phyloP scores from a whole-genome alignment of 2,329 filamentous ascomycete species.

The Sclerotinia minor region DNA sequence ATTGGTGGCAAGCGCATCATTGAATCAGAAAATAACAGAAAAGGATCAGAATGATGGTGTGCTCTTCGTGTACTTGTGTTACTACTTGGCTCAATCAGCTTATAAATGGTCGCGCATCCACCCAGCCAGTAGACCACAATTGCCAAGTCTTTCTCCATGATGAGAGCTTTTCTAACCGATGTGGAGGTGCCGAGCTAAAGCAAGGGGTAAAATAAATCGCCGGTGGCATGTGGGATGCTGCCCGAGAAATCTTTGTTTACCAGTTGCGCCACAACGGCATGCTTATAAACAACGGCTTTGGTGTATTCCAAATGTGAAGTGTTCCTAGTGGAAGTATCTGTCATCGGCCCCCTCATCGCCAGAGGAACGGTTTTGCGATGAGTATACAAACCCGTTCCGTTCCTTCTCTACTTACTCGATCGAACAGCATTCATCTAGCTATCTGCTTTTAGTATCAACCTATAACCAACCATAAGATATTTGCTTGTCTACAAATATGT shows the following conservation, averaged over 20 bases:
- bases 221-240: slow-evolving; percentile 12
- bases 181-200: neutral
- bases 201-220: neutral
- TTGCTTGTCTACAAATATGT: slow-evolving; percentile 27
- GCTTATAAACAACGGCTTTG: neutral
- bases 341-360: neutral
- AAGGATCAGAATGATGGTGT: neutral
- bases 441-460: slow-evolving; percentile 9
- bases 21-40: neutral
- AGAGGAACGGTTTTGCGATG: neutral
- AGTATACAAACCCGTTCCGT: neutral
- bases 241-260: no score
- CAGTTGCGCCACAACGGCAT: neutral
- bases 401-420: neutral
- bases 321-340: no score
- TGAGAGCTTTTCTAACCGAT: neutral
- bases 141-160: neutral
- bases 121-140: neutral
- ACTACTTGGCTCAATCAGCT: neutral
- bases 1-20: neutral
- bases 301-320: neutral
- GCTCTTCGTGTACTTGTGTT: neutral
- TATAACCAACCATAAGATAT: neutral
- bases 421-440: neutral
- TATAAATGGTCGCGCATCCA: neutral